phyloP scores from a whole-genome alignment of 495 filamentous ascomycete species.

The Paragyromitra xinjiangensis region DNA sequence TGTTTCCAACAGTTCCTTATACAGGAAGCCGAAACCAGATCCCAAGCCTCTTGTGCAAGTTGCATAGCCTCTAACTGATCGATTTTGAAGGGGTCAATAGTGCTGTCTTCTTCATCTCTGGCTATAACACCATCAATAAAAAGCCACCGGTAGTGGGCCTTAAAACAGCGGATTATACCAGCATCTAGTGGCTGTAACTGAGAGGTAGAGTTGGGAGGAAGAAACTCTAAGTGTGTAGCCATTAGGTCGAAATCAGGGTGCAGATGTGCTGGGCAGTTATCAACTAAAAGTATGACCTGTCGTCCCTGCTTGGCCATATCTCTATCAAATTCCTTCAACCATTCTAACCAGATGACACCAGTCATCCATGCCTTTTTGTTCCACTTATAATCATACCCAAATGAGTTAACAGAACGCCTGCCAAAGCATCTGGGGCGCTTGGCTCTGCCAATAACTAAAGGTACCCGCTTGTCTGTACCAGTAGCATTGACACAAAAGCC shows the following conservation, averaged over 20 bases:
- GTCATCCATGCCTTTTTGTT: conserved; percentile 59
- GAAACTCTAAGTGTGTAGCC: conserved; percentile 49
- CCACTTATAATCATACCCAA: conserved; percentile 44
- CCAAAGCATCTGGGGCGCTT: conserved; percentile 49
- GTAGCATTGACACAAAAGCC: conserved; percentile 52
- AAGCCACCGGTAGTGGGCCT: conserved; percentile 51
- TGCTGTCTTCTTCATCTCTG: conserved; percentile 33
- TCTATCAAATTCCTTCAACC: conserved; percentile 55
- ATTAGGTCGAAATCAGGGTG: conserved; percentile 38
- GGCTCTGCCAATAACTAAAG: conserved; percentile 56
- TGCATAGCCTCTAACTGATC: conserved; percentile 32
- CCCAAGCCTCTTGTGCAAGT: conserved; percentile 47
- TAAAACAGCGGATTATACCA: conserved; percentile 55
- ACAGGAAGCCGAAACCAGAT: conserved; percentile 14
- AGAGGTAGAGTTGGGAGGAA: conserved; percentile 56
- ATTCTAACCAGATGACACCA: conserved; percentile 54
- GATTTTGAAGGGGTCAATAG: conserved; percentile 30
- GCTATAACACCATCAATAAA: conserved; percentile 53
- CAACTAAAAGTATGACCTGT: conserved; percentile 57
- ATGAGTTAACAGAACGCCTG: conserved; percentile 46
- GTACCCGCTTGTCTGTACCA: conserved; percentile 46
- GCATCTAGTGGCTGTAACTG: conserved; percentile 57
- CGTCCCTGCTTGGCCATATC: conserved; percentile 49
- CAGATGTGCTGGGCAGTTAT: conserved; percentile 57
- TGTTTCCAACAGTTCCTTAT: conserved; percentile 52